Evolutionary conservation across 129 eudicot species (phyloP).

Genomic region (Tagetes patula): DNA sequence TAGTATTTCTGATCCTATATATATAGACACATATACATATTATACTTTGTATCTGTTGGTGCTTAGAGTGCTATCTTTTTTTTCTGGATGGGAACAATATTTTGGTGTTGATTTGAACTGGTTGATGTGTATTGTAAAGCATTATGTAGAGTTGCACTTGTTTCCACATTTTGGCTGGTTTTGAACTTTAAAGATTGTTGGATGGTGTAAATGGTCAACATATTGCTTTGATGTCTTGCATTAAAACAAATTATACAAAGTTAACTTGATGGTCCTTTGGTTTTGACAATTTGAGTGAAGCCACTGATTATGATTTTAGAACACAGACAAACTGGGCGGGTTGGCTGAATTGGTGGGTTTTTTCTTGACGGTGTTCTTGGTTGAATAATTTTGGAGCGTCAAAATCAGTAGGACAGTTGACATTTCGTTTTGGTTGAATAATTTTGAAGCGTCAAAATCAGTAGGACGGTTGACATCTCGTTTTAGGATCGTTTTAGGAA

Average conservation of each 20-base stretch:
- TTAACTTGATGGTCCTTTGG: too few relatives aligned
- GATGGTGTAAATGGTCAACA: slow-evolving; percentile 3
- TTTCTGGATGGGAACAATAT: slow-evolving; percentile 36
- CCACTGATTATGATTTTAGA: too few relatives aligned
- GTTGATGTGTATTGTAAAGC: slow-evolving; percentile 45
- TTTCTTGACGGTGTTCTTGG: too few relatives aligned
- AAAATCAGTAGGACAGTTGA: too few relatives aligned
- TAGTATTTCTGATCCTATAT: slow-evolving; percentile 25
- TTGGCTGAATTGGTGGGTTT: background rate
- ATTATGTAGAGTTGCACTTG: slow-evolving; percentile 30
- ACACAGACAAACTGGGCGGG: background rate
- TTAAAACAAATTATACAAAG: background rate
- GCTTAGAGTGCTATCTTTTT: slow-evolving; percentile 35
- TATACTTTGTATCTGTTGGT: slow-evolving; percentile 36
- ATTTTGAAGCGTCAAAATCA: background rate
- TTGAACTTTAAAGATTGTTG: slow-evolving; percentile 7
- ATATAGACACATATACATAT: slow-evolving; percentile 26
- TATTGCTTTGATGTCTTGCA: background rate
- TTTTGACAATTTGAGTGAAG: too few relatives aligned
- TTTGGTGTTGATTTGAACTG: slow-evolving; percentile 40
- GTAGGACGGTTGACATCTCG: background rate
- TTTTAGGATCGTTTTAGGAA: too few relatives aligned
- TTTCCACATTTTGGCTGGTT: slow-evolving; percentile 34
- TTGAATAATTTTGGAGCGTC: too few relatives aligned
- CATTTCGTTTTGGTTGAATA: too few relatives aligned